phyloP scores from a whole-genome alignment of 2,329 filamentous ascomycete species.

The Pezicula rhizophila region DNA sequence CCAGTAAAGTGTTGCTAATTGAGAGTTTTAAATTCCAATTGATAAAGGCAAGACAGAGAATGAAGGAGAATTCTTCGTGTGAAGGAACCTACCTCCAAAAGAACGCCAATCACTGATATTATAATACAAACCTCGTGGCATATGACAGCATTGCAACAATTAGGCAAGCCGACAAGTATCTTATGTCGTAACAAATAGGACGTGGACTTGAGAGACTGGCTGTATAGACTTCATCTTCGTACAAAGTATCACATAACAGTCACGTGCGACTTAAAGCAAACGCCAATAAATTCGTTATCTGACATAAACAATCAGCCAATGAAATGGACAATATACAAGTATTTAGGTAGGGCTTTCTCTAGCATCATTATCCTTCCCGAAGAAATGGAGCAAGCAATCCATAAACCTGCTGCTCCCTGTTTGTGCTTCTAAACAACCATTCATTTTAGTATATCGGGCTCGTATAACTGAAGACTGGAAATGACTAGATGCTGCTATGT shows the following conservation, averaged over 20 bases:
- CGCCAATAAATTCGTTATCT: slow-evolving; percentile 16
- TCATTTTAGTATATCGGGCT: slow-evolving; percentile 2
- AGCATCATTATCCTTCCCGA: slow-evolving; percentile 14
- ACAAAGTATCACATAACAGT: slow-evolving; percentile 6
- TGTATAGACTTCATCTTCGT: slow-evolving; percentile 6
- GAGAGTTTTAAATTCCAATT: too few species aligned
- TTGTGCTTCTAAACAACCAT: neutral
- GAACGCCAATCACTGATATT: too few species aligned
- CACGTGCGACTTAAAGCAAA: slow-evolving; percentile 14
- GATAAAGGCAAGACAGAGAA: too few species aligned
- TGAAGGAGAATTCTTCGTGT: too few species aligned
- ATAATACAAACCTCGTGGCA: neutral
- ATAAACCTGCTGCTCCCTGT: neutral
- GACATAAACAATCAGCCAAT: slow-evolving; percentile 10
- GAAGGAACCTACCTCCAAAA: too few species aligned
- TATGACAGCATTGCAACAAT: slow-evolving; percentile 1
- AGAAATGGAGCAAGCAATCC: slow-evolving; percentile 10
- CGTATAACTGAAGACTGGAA: slow-evolving; percentile 3
- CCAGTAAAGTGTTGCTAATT: too few species aligned
- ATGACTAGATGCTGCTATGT: slow-evolving; percentile 3
- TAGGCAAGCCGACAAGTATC: slow-evolving; percentile 7
- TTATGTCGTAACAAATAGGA: slow-evolving; percentile 17
- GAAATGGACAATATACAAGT: slow-evolving; percentile 15
- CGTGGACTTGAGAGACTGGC: slow-evolving; percentile 12
- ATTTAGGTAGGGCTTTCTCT: slow-evolving; percentile 9